Base-by-base conservation (phyloP, 768 basidiomycete genomes). In the Russula foetens region DNA sequence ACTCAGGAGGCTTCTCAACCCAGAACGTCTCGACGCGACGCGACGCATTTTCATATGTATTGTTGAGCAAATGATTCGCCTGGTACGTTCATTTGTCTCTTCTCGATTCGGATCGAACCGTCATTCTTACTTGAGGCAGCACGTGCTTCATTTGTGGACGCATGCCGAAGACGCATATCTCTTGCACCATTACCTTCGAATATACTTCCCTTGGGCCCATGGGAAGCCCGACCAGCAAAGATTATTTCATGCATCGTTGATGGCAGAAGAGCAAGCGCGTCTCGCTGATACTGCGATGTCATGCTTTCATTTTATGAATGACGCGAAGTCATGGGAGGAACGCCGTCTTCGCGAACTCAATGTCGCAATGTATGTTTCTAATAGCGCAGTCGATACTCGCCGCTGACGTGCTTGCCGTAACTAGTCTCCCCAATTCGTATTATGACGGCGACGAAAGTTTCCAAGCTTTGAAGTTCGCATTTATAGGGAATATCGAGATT, bases 161-260 rank as follows among this genome's bases (percentile, higher is more conserved):
- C 59, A 62, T 31, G 21, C 55, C n/a, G 45, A 62, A 12, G 52
- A 63, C 0, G 62, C 60, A 3, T 52, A 64, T 52, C 60, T 38
- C 28, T n/a, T 64, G 17, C 63, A 55, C 31, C 53, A 62, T 24
- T 56, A 52, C 45, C 55, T 63, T 26, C 53, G 55, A 35, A 63
- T 60, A 2, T 63, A 62, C 50, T 64, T 64, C 47, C 63, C 63
- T 12, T 61, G 59, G 59, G 54, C 53, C 12, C 62, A 54, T 55
- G 53, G 62, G 17, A 55, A 61, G 26, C 31, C 50, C 29, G 31
- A 26, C 29, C 50, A 43, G n/a, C 53, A 62, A 44, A 15, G 53
- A 19, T 33, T 62, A 21, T 62, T n/a, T 50, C 53, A 64, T 21
- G 35, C 39, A 7, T 52, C 35, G 17, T 47, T 64, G 7, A 41